Evolutionary conservation across 106 monocot genomes (phyloP).

Genomic region (Allium cepa): DNA sequence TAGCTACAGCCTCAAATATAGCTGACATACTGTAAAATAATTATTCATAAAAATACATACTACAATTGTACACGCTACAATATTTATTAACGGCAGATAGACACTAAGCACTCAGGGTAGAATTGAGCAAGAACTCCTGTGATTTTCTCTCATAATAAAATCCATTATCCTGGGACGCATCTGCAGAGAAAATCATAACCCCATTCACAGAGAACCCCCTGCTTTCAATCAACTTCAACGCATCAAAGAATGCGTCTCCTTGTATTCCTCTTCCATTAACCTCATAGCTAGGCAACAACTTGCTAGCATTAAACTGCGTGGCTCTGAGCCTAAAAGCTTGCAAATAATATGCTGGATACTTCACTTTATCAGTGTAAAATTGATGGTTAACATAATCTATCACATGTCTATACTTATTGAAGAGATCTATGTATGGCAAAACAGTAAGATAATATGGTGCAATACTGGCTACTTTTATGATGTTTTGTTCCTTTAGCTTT

Average conservation of each 20-base stretch:
- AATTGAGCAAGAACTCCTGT: constrained; percentile 24
- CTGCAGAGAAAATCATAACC: constrained; percentile 30
- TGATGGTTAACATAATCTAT: constrained; percentile 38
- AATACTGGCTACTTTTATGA: constrained; percentile 23
- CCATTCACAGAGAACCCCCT: constrained; percentile 18
- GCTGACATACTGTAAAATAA: no score
- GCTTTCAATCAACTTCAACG: constrained; percentile 10
- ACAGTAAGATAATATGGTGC: constrained; percentile 22
- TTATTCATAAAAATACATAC: no score
- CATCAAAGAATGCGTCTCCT: constrained; percentile 26
- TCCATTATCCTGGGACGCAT: constrained; percentile 13
- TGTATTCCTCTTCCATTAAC: constrained; percentile 29
- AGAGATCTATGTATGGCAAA: constrained; percentile 10
- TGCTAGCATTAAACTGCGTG: constrained; percentile 19
- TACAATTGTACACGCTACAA: no score
- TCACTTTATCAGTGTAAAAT: constrained; percentile 24
- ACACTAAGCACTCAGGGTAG: neutral
- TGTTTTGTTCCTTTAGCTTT: constrained; percentile 14
- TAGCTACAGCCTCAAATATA: no score
- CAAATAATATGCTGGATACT: constrained; percentile 6
- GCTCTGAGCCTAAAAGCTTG: constrained; percentile 17
- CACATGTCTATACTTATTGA: constrained; percentile 1
- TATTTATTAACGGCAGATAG: no score
- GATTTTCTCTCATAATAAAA: constrained; percentile 30
- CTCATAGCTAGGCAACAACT: constrained; percentile 29